Percentiles rank a stretch among this genome's conserved stretches.
These are phyloP conservation scores for Hypoxylon sp. DNA, from an alignment of 2,329 filamentous ascomycete species.

Conservation along the genomic window DNA sequence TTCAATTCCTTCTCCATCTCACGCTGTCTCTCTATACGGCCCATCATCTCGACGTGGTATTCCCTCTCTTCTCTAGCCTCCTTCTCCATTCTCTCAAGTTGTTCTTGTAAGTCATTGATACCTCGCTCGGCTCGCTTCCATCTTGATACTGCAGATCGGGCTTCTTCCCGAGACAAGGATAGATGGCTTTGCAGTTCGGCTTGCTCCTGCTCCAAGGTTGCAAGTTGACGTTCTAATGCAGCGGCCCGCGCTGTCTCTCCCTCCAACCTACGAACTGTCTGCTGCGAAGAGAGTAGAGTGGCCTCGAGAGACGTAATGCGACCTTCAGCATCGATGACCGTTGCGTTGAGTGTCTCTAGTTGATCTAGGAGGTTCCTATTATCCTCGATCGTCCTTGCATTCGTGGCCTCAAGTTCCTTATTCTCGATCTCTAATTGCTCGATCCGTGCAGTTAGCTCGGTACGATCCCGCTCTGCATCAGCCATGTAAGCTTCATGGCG, in stretches of 20 bases:
- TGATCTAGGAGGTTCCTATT: slow-evolving; percentile 86
- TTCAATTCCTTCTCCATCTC: slow-evolving; percentile 86
- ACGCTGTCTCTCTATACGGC: slow-evolving; percentile 85
- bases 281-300: slow-evolving; percentile 81
- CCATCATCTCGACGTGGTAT: slow-evolving; percentile 83
- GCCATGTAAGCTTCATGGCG: slow-evolving; percentile 96
- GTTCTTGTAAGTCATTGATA: slow-evolving; percentile 83
- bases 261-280: slow-evolving; percentile 81
- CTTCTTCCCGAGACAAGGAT: slow-evolving; percentile 76
- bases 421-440: slow-evolving; percentile 82
- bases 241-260: slow-evolving; percentile 79
- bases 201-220: slow-evolving; percentile 85
- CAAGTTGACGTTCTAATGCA: slow-evolving; percentile 84
- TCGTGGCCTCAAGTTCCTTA: slow-evolving; percentile 78
- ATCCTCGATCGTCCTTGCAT: slow-evolving; percentile 83
- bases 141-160: slow-evolving; percentile 81
- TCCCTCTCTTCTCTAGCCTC: slow-evolving; percentile 85
- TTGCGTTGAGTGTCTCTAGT: slow-evolving; percentile 84
- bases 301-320: slow-evolving; percentile 83
- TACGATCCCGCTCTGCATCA: slow-evolving; percentile 88
- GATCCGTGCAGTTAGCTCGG: slow-evolving; percentile 78
- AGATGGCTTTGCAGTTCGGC: slow-evolving; percentile 77
- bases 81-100: slow-evolving; percentile 88
- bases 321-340: slow-evolving; percentile 83
- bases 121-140: slow-evolving; percentile 89